Evolutionary conservation across 2,329 filamentous ascomycete species (phyloP), one percentile per base, ranked within the genome.

Genomic region (Stagonosporopsis tanaceti): DNA sequence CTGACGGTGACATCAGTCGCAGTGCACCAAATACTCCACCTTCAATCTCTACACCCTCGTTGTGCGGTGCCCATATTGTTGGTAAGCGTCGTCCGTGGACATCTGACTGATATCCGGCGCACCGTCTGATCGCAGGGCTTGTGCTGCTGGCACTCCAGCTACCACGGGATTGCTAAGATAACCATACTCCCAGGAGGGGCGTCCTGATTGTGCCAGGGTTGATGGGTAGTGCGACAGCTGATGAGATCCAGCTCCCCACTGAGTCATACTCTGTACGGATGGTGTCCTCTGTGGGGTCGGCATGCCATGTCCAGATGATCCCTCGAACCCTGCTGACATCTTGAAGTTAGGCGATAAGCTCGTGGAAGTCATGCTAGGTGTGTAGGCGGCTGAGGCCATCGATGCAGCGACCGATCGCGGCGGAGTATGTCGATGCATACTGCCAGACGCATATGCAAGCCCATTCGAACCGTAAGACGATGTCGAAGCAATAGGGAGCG

Each of bases 321-420:
- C 67, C 17, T 73, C 72, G 17, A 76, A 67, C 39, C 73, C 75
- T 68, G 73, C 73, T 76, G 74, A 76, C 71, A 71, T 60, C 50
- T 72, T 75, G 41, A 79, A 65, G 45, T 78, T 76, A 17, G 81
- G 77, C n/a, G 80, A 80, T 47, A 82, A 76, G 34, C 75, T 75
- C 17, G 79, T 76, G 4, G 78, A 77, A 39, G 75, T 72, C 60
- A 82, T 71, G 56, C 69, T 74, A 15, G 76, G 66, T 45, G 76
- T 75, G 66, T 84, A 84, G 37, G 72, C 73, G 54, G 72, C 77
- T 12, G 80, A 76, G 15, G 77, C 75, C 37, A 76, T 75, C 37
- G 80, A 79, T 47, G 80, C 80, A 17, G 79, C 60, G 22, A 79
- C 74, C 39, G 81, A 83, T 64, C 78, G 80, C 6, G 82, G 81